Evolutionary conservation across 768 basidiomycete genomes (phyloP), one percentile per base, ranked within the genome.

Genomic region (Symmetrospora coprosmae): DNA sequence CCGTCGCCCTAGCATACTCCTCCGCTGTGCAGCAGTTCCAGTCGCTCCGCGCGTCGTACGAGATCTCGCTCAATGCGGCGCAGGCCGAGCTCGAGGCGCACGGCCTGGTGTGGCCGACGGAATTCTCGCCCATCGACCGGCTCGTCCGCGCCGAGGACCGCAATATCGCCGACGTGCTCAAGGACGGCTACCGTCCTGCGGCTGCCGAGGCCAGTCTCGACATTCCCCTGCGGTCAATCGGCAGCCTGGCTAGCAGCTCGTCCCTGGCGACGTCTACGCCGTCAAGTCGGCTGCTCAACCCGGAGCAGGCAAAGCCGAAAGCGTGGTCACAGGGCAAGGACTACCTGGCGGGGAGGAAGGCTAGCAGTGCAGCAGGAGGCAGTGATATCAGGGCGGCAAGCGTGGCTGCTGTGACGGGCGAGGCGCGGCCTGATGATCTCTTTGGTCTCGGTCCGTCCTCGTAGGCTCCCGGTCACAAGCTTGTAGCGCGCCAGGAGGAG

Each of bases 1-100:
- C 86, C 0, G 75, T 94, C 28, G 81, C 85, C 2, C 73, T 82
- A 45, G 92, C 94, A 13, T 99, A 99, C 72, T 77, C 78, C 1
- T 74, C 76, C 11, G 84, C 87, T 28, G 78, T 90, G 9, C 78
- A 81, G 4, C 87, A 97, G 72, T 99, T 90, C 74, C 85, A 87
- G 45, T 76, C 87, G 16, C 78, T 99, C 38, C 83, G 90, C 37
- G 82, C 88, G 34, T 84, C 87, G 72, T 83, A 85, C 67, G 80
- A 88, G 67, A 78, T 88, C 48, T 79, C 86, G 1, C 82, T 81
- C 37, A 75, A 78, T 2, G 80, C 87, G 51, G 91, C 92, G 19
- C 79, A 78, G 17, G 75, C 82, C 67, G 89, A 97, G 73, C 89
- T 90, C 14, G 77, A 84, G 66, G 72, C 79, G 7, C 78, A 84